These are phyloP conservation scores for Acephala macrosclerotiorum DNA, from an alignment of 2,329 filamentous ascomycete genomes.

Conservation along the genomic window DNA sequence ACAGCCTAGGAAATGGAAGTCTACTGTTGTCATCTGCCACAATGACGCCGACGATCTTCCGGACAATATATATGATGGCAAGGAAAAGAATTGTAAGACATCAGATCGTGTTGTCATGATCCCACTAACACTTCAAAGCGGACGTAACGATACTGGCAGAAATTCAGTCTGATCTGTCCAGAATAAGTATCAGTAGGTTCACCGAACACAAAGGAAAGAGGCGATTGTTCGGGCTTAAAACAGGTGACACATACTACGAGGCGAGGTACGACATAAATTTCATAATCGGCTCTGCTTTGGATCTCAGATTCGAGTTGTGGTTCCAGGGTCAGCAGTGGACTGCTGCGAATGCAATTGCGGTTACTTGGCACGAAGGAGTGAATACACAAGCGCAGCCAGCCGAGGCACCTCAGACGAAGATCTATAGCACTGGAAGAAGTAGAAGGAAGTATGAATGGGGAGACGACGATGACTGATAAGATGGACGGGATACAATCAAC, in stretches of 20 bases:
- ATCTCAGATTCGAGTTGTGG: constrained; percentile 1
- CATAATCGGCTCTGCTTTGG: neutral
- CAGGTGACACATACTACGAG: neutral
- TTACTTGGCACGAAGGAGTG: constrained; percentile 1
- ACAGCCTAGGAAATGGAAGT: constrained; percentile 1
- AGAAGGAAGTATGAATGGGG: neutral
- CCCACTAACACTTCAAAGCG: neutral
- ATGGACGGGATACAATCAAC: too few species aligned
- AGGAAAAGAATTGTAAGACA: neutral
- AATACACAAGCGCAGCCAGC: neutral
- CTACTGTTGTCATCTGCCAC: constrained; percentile 4
- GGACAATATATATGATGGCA: neutral
- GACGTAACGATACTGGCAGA: neutral
- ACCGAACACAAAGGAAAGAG: neutral
- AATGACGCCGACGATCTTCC: constrained; percentile 1
- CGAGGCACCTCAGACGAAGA: neutral
- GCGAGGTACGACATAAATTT: neutral
- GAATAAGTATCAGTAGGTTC: neutral
- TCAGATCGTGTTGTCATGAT: neutral
- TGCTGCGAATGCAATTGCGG: neutral
- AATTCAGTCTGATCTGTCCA: neutral
- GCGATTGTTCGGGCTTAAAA: neutral
- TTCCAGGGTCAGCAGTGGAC: neutral
- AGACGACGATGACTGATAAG: neutral
- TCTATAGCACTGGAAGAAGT: constrained; percentile 1